These are phyloP conservation scores for Candida endomychidarum DNA, from an alignment of 805 yeast species.

Conservation along the genomic window DNA sequence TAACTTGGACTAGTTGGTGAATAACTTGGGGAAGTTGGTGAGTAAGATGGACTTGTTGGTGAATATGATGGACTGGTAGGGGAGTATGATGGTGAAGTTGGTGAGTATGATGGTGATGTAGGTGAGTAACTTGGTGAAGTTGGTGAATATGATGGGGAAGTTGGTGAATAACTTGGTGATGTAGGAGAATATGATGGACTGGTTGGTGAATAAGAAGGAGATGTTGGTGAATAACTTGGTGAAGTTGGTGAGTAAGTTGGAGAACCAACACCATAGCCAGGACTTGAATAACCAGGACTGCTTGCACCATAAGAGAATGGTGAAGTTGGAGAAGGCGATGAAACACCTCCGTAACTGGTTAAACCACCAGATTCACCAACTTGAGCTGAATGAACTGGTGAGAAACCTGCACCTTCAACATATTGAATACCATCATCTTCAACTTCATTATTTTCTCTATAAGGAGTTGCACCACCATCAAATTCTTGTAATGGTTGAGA, in stretches of 20 bases:
- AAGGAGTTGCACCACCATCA: slow-evolving; percentile 89
- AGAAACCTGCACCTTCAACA: slow-evolving; percentile 81
- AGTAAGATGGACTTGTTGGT: slow-evolving; percentile 53
- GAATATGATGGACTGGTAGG: slow-evolving; percentile 75
- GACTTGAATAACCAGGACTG: slow-evolving; percentile 66
- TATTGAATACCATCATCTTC: slow-evolving; percentile 59
- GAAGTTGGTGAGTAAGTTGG: slow-evolving; percentile 63
- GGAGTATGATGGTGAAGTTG: slow-evolving; percentile 65
- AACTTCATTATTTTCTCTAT: slow-evolving; percentile 65
- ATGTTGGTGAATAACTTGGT: slow-evolving; percentile 63
- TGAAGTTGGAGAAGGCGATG: slow-evolving; percentile 52
- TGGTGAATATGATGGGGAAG: slow-evolving; percentile 79
- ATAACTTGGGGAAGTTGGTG: slow-evolving; percentile 67
- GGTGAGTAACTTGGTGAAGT: slow-evolving; percentile 65
- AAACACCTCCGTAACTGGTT: slow-evolving; percentile 80
- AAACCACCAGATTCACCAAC: slow-evolving; percentile 81
- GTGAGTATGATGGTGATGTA: slow-evolving; percentile 55
- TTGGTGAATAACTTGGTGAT: slow-evolving; percentile 56
- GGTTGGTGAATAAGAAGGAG: slow-evolving; percentile 62
- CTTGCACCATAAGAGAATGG: slow-evolving; percentile 54
- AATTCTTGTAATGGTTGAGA: slow-evolving; percentile 42
- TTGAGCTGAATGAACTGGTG: slow-evolving; percentile 90
- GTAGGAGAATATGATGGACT: slow-evolving; percentile 69
- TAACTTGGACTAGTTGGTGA: slow-evolving; percentile 63
- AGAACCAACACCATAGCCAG: slow-evolving; percentile 61